Percentiles rank a stretch among this genome's conserved stretches.
Conservation (phyloP, 371 early-diverging fungal genomes). For the Chytridium lagenaria region DNA sequence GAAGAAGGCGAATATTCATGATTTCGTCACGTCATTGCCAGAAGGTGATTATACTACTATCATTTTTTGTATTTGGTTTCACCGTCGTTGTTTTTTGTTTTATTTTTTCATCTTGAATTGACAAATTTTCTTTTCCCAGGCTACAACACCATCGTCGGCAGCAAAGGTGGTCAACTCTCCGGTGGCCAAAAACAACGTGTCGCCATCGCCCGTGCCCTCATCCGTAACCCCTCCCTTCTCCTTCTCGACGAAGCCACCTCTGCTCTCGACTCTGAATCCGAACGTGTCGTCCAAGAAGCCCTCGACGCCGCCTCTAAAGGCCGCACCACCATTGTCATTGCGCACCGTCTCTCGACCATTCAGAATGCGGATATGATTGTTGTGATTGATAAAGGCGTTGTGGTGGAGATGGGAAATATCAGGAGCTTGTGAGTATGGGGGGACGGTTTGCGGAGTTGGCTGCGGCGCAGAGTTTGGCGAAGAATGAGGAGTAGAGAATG, state of each 20-base stretch:
- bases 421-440: slow-evolving; percentile 29
- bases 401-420: slow-evolving; percentile 50
- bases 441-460: slow-evolving; percentile 50
- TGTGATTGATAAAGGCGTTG: slow-evolving; percentile 40
- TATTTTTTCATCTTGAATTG: no score
- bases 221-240: slow-evolving; percentile 55
- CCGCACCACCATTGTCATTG: slow-evolving; percentile 63
- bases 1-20: slow-evolving; percentile 73
- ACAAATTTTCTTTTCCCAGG: slow-evolving; percentile 28
- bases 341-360: slow-evolving; percentile 70
- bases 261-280: slow-evolving; percentile 73
- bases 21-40: slow-evolving; percentile 48
- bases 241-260: slow-evolving; percentile 69
- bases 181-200: slow-evolving; percentile 62
- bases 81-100: no score
- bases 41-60: slow-evolving; percentile 10
- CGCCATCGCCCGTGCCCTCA: slow-evolving; percentile 60
- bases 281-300: slow-evolving; percentile 88
- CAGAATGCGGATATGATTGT: slow-evolving; percentile 48
- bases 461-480: slow-evolving; percentile 39
- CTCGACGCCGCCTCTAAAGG: slow-evolving; percentile 74
- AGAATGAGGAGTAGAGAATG: neutral
- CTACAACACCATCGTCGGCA: slow-evolving; percentile 72
- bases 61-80: neutral
- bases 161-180: slow-evolving; percentile 49